Evolutionary conservation across 2,329 filamentous ascomycete species (phyloP).

Genomic region (Aspergillus viridinutans): DNA sequence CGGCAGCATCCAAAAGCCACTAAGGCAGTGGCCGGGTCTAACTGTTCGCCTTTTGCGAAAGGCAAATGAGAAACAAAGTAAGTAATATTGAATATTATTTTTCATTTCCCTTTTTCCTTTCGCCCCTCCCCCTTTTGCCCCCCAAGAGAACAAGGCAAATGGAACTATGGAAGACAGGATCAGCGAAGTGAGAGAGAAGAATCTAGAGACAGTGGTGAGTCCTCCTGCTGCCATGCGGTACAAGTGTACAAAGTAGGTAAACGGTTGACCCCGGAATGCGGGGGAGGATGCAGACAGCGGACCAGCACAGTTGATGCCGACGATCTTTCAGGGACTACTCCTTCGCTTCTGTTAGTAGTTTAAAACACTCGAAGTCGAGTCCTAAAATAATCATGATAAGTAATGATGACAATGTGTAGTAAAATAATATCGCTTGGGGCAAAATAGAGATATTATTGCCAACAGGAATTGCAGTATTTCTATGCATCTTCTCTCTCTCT

Average conservation of each 20-base stretch:
- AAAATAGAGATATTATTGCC: too few relatives aligned
- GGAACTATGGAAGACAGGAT: not conserved
- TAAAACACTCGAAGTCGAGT: too few relatives aligned
- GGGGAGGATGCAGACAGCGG: not conserved
- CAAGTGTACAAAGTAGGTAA: too few relatives aligned
- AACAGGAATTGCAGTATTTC: not conserved
- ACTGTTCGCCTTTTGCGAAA: not conserved
- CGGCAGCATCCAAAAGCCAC: not conserved
- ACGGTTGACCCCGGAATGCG: conserved; percentile 2
- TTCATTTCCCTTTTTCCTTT: too few relatives aligned
- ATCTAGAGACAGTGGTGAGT: not conserved
- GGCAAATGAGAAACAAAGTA: too few relatives aligned
- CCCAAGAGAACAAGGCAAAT: not conserved
- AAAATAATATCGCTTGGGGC: too few relatives aligned
- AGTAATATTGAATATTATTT: too few relatives aligned
- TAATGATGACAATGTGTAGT: too few relatives aligned
- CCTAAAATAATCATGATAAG: too few relatives aligned
- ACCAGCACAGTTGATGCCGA: conserved; percentile 1
- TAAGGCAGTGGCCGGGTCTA: not conserved
- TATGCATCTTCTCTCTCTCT: not conserved
- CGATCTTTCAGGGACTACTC: conserved; percentile 13
- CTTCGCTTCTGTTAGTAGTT: not conserved
- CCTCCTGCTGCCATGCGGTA: not conserved
- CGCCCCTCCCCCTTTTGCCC: not conserved
- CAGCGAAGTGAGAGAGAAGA: not conserved